phyloP scores from a whole-genome alignment of 2,329 filamentous ascomycete genomes.

The Colletotrichum eremochloae region DNA sequence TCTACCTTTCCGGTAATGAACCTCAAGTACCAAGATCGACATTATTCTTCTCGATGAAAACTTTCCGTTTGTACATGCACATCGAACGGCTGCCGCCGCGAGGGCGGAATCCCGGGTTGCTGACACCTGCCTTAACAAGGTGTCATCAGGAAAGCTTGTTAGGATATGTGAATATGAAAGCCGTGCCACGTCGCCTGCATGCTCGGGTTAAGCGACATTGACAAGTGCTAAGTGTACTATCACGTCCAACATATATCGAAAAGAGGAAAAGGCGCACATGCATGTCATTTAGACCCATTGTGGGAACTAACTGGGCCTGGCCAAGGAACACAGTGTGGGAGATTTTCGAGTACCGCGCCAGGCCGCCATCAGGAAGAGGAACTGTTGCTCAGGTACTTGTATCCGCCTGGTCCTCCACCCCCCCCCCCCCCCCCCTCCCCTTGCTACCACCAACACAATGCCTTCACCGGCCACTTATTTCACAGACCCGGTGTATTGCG shows the following conservation, averaged over 20 bases:
- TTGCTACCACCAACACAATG: constrained; percentile 10
- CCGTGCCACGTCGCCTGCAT: too few relatives aligned
- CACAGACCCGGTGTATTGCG: constrained; percentile 1
- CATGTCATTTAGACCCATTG: constrained; percentile 4
- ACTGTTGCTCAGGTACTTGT: constrained; percentile 33
- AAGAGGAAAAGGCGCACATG: not conserved
- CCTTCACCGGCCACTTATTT: constrained; percentile 5
- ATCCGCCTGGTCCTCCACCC: not conserved
- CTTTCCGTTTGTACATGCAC: not conserved
- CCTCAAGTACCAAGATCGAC: not conserved
- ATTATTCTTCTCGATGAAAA: not conserved
- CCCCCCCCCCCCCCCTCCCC: too few relatives aligned
- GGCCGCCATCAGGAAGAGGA: constrained; percentile 20
- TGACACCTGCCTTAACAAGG: not conserved
- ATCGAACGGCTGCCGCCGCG: not conserved
- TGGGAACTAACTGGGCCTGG: not conserved
- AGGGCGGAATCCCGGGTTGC: not conserved
- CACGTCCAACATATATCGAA: not conserved
- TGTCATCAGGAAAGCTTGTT: not conserved
- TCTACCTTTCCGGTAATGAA: not conserved
- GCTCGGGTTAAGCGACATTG: not conserved
- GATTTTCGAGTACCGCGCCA: constrained; percentile 11
- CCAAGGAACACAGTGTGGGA: constrained; percentile 33
- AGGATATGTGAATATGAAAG: too few relatives aligned
- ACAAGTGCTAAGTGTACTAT: not conserved